phyloP scores from a whole-genome alignment of 805 yeast species.

The Phaffomyces antillensis region DNA sequence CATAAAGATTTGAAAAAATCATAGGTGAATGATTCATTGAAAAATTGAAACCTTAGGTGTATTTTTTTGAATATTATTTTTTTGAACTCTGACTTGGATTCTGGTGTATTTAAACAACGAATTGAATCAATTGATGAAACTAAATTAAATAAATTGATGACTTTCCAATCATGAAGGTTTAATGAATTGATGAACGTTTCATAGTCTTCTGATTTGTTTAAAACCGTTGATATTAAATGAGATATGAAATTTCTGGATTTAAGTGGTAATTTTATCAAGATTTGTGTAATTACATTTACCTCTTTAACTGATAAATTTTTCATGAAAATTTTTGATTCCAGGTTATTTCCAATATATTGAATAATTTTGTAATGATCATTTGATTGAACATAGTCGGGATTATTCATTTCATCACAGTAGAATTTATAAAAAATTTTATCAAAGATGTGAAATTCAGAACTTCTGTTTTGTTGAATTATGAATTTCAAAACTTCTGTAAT shows the following conservation, averaged over 20 bases:
- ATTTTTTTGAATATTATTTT: not conserved
- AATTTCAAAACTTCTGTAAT: constrained; percentile 13
- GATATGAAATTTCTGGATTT: not conserved
- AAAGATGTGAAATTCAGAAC: constrained; percentile 10
- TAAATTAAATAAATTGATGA: not conserved
- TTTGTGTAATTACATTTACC: not conserved
- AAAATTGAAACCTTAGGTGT: not conserved
- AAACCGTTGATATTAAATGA: not conserved
- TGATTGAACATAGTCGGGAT: not conserved
- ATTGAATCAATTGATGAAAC: not conserved
- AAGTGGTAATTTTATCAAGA: not conserved
- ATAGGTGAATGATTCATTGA: not conserved
- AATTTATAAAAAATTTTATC: constrained; percentile 7
- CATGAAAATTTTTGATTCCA: constrained; percentile 19
- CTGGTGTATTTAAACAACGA: not conserved
- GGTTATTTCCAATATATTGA: constrained; percentile 16
- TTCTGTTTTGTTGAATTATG: constrained; percentile 12
- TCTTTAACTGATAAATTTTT: constrained; percentile 2
- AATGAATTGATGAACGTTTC: constrained; percentile 1
- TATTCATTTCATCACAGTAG: not conserved
- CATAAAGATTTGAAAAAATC: constrained; percentile 1
- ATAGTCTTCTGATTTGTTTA: not conserved
- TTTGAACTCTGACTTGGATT: not conserved
- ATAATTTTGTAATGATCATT: not conserved
- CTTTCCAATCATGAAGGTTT: not conserved